Evolutionary conservation across 176 grass and related monocot genomes (phyloP).

Genomic region (Leersia perrieri): DNA sequence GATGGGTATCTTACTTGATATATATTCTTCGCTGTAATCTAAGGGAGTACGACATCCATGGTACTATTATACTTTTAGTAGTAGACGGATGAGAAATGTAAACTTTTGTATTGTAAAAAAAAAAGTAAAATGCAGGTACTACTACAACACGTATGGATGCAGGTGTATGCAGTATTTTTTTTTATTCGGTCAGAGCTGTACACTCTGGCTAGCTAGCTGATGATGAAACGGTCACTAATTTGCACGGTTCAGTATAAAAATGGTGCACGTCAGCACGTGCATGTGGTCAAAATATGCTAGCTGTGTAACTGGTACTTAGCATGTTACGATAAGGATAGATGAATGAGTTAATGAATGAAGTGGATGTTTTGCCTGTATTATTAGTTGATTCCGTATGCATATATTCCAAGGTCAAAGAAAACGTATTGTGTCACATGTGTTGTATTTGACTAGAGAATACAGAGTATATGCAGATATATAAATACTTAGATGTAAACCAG

Average conservation of each 20-base stretch:
- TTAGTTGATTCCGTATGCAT: not conserved
- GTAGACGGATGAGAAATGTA: not conserved
- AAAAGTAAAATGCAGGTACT: not conserved
- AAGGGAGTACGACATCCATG: not conserved
- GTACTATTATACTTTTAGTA: no score
- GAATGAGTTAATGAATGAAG: not conserved
- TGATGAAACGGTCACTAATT: slow-evolving; percentile 10
- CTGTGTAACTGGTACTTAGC: not conserved
- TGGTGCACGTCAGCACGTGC: not conserved
- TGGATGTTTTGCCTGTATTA: not conserved
- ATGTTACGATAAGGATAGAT: slow-evolving; percentile 5
- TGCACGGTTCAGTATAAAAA: not conserved
- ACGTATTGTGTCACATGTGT: not conserved
- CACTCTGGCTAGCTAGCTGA: not conserved
- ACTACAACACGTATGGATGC: not conserved
- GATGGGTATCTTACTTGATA: not conserved
- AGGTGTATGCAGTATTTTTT: not conserved
- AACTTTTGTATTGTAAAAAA: no score
- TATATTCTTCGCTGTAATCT: not conserved
- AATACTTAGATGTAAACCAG: not conserved
- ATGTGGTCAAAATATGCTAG: not conserved
- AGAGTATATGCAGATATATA: not conserved
- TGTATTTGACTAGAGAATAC: slow-evolving; percentile 3
- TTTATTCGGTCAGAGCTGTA: slow-evolving; percentile 7
- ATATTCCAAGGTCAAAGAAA: not conserved